Conservation (phyloP, 1,284 basidiomycete species). For the Irpex lacteus region DNA sequence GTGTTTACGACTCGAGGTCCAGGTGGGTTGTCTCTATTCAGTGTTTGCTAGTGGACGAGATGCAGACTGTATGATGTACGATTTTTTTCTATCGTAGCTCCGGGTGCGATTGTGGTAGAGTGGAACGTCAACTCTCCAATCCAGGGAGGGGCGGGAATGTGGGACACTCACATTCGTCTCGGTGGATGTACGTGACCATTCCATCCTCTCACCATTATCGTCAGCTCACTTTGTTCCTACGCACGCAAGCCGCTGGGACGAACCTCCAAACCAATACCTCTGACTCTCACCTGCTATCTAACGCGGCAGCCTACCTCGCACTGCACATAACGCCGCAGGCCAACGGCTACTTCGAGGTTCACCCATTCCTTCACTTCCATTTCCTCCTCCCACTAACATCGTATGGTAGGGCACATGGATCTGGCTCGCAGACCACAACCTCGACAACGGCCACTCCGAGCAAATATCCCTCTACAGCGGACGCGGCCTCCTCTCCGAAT, state of each 20-base stretch:
- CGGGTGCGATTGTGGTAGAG: conserved; percentile 69
- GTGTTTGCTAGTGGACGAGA: background rate
- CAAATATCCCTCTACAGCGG: conserved; percentile 69
- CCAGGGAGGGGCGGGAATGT: conserved; percentile 66
- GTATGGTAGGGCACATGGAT: conserved; percentile 47
- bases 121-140: conserved; percentile 65
- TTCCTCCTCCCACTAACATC: background rate
- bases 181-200: conserved; percentile 23
- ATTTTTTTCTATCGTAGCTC: conserved; percentile 31
- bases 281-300: conserved; percentile 38
- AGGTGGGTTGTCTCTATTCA: conserved; percentile 31
- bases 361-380: background rate
- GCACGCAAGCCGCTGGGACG: conserved; percentile 43
- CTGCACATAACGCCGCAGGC: conserved; percentile 60
- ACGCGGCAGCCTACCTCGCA: conserved; percentile 59
- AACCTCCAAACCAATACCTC: conserved; percentile 52
- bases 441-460: conserved; percentile 40
- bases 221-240: background rate
- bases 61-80: background rate
- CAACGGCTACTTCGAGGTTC: conserved; percentile 58
- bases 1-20: conserved; percentile 53
- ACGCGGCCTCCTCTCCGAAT: conserved; percentile 78
- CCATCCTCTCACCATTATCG: background rate
- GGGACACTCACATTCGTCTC: conserved; percentile 63
- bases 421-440: conserved; percentile 79